Conservation (phyloP, 192 early-diverging fungal species). For the Gaertneriomyces semiglobifer region DNA sequence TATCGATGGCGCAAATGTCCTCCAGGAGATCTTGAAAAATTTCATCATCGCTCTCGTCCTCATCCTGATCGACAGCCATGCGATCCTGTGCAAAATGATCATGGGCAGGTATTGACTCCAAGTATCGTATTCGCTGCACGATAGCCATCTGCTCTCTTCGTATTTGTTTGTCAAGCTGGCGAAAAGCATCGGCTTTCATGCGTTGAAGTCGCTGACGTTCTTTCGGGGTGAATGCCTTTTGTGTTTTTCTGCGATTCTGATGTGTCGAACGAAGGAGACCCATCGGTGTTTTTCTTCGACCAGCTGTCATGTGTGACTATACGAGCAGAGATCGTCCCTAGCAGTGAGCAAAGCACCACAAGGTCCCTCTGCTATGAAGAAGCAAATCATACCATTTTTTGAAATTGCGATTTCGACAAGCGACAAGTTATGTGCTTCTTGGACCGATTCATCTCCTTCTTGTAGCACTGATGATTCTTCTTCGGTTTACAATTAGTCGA, state of each 20-base stretch:
- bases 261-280: background rate
- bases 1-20: slow-evolving; percentile 23
- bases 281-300: background rate
- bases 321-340: slow-evolving; percentile 7
- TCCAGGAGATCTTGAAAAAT: slow-evolving; percentile 11
- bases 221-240: background rate
- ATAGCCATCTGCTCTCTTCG: slow-evolving; percentile 28
- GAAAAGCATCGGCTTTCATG: slow-evolving; percentile 20
- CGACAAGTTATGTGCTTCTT: too few species aligned
- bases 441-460: too few species aligned
- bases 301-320: background rate
- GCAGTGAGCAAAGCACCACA: slow-evolving; percentile 4
- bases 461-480: too few species aligned
- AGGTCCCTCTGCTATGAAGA: slow-evolving; percentile 6
- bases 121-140: slow-evolving; percentile 26
- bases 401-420: too few species aligned
- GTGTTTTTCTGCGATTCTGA: background rate
- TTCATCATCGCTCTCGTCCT: slow-evolving; percentile 9
- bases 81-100: slow-evolving; percentile 17
- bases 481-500: too few species aligned
- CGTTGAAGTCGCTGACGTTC: slow-evolving; percentile 22
- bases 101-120: slow-evolving; percentile 18
- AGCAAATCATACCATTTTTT: slow-evolving; percentile 5
- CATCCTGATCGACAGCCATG: slow-evolving; percentile 5
- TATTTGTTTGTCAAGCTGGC: slow-evolving; percentile 21